Conservation (phyloP, 768 basidiomycete species). For the Leccinum arenicola region DNA sequence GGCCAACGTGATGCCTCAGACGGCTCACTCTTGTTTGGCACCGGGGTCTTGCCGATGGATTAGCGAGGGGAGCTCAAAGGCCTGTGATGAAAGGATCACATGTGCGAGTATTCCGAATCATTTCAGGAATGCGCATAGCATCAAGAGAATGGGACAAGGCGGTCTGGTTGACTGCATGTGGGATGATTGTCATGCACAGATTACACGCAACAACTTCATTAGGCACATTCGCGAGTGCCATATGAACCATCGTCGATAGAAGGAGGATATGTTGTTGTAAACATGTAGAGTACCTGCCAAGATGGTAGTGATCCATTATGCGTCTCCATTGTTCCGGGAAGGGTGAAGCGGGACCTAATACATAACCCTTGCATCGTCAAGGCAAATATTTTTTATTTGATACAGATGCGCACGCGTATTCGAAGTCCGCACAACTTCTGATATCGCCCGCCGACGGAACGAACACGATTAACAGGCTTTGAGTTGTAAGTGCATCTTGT, state of each 20-base stretch:
- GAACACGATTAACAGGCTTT: no score
- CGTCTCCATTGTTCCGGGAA: no score
- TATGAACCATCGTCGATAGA: neutral
- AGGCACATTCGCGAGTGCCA: neutral
- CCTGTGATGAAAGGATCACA: neutral
- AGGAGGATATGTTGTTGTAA: neutral
- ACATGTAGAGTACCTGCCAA: no score
- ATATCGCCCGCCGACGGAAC: no score
- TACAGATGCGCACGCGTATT: no score
- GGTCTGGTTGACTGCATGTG: neutral
- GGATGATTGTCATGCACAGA: neutral
- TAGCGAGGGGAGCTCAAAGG: neutral
- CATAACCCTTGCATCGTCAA: no score
- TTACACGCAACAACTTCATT: neutral
- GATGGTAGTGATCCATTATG: no score
- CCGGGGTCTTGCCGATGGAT: neutral
- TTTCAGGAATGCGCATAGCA: neutral
- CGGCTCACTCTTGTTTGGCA: neutral
- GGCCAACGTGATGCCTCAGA: neutral
- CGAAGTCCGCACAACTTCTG: no score
- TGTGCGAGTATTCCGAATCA: neutral
- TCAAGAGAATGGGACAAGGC: neutral
- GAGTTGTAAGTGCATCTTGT: slow-evolving; percentile 39
- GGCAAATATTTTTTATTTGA: no score
- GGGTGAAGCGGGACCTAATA: no score